A percentile compares a stretch with the other conserved stretches of the same genome.
These are phyloP conservation scores for Lithohypha guttulata DNA, from an alignment of 2,329 filamentous ascomycete genomes.

Conservation along the genomic window DNA sequence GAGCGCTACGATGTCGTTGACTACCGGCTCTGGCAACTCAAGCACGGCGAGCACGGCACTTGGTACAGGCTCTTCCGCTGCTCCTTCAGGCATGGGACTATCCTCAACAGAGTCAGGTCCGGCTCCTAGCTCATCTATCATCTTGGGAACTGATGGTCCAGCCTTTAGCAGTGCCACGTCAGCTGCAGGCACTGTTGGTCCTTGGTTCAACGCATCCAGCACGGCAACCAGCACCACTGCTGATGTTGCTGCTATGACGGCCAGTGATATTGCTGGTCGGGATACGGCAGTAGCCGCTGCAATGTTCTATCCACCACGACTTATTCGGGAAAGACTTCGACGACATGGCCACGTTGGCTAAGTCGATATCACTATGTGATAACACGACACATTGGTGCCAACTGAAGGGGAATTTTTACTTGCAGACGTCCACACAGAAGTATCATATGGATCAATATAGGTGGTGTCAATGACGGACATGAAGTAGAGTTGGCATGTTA, in stretches of 20 bases:
- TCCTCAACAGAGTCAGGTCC: not conserved
- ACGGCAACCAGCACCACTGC: not conserved
- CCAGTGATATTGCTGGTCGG: not conserved
- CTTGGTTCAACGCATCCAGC: not conserved
- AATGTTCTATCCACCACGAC: conserved; percentile 1
- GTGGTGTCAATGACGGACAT: no score
- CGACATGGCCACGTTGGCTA: not conserved
- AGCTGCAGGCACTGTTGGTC: conserved; percentile 1
- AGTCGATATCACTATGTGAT: no score
- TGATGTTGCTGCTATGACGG: not conserved
- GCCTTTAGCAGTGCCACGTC: conserved; percentile 3
- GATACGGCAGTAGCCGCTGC: no score
- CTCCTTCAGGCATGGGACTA: not conserved
- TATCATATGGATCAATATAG: no score
- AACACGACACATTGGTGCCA: no score
- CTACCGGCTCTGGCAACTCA: not conserved
- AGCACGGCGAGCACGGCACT: not conserved
- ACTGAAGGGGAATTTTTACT: no score
- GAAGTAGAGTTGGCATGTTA: no score
- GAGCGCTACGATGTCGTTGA: not conserved
- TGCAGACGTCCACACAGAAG: no score
- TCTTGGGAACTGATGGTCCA: not conserved
- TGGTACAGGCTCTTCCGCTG: not conserved
- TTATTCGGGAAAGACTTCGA: not conserved
- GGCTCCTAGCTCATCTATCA: not conserved